These are phyloP conservation scores for Sarcodon sp. DNA, from an alignment of 768 basidiomycete species.

Conservation along the genomic window DNA sequence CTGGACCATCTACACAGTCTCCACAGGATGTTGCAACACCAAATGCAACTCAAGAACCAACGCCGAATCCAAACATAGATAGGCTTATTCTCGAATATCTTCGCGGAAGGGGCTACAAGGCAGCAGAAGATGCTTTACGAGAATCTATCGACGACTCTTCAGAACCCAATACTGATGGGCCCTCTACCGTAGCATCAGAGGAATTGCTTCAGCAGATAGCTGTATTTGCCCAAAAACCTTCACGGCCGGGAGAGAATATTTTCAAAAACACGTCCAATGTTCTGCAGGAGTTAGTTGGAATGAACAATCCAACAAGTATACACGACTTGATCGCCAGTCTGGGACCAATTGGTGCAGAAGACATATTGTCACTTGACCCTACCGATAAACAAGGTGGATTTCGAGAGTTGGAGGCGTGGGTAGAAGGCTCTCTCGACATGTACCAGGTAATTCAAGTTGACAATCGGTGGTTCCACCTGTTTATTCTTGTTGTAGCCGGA, in stretches of 20 bases:
- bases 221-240: slow-evolving; percentile 57
- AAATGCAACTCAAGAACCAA: neutral
- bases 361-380: slow-evolving; percentile 69
- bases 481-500: slow-evolving; percentile 53
- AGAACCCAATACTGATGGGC: slow-evolving; percentile 10
- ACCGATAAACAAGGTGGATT: slow-evolving; percentile 82
- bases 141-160: slow-evolving; percentile 20
- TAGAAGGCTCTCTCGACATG: slow-evolving; percentile 85
- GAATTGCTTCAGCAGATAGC: slow-evolving; percentile 46
- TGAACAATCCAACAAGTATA: slow-evolving; percentile 60
- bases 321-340: slow-evolving; percentile 69
- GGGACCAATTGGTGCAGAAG: slow-evolving; percentile 70
- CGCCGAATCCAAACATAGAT: slow-evolving; percentile 13
- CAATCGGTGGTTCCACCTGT: neutral
- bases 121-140: slow-evolving; percentile 28
- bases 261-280: slow-evolving; percentile 56
- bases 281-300: slow-evolving; percentile 51
- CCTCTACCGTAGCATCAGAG: slow-evolving; percentile 25
- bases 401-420: slow-evolving; percentile 78
- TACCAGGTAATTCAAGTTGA: slow-evolving; percentile 46
- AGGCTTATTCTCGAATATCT: slow-evolving; percentile 35
- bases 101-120: slow-evolving; percentile 29
- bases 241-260: slow-evolving; percentile 55
- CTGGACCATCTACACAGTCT: neutral
- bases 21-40: neutral